phyloP scores from a whole-genome alignment of 345 rosid genomes.

The Lumnitzera littorea region DNA sequence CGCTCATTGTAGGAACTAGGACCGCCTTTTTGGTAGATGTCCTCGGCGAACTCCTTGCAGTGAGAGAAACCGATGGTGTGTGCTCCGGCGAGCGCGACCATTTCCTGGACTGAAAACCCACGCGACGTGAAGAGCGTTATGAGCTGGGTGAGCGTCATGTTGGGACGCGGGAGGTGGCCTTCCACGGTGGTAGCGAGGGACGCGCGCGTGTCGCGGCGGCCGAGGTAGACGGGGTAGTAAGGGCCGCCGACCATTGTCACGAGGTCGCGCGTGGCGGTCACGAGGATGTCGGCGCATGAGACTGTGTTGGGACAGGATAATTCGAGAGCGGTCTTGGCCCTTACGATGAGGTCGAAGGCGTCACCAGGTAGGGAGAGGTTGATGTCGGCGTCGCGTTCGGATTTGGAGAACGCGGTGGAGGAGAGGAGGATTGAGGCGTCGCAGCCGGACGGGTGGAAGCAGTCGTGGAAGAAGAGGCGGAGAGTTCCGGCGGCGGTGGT shows the following conservation, averaged over 20 bases:
- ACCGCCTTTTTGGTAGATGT: constrained; percentile 9
- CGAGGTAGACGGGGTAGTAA: constrained; percentile 54
- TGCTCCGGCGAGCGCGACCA: constrained; percentile 86
- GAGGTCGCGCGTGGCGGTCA: constrained; percentile 77
- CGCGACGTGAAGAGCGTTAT: constrained; percentile 43
- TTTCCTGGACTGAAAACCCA: constrained; percentile 67
- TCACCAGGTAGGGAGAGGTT: constrained; percentile 88
- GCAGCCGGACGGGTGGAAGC: constrained; percentile 61
- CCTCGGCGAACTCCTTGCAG: constrained; percentile 60
- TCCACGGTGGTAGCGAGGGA: constrained; percentile 40
- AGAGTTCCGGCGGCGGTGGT: constrained; percentile 82
- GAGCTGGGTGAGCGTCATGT: constrained; percentile 41
- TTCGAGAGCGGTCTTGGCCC: constrained; percentile 86
- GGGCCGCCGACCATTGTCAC: constrained; percentile 67
- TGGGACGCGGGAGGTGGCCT: constrained; percentile 58
- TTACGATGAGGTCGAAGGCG: constrained; percentile 66
- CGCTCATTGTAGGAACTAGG: constrained; percentile 44
- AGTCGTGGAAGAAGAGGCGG: constrained; percentile 83
- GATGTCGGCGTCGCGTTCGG: constrained; percentile 75
- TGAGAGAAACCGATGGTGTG: constrained; percentile 94
- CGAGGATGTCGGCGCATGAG: constrained; percentile 85
- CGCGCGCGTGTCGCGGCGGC: constrained; percentile 58
- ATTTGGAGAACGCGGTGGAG: constrained; percentile 52
- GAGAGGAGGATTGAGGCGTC: constrained; percentile 67
- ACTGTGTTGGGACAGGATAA: constrained; percentile 76